Evolutionary conservation across 2,329 filamentous ascomycete species (phyloP).

Genomic region (Gliomastix tumulicola): DNA sequence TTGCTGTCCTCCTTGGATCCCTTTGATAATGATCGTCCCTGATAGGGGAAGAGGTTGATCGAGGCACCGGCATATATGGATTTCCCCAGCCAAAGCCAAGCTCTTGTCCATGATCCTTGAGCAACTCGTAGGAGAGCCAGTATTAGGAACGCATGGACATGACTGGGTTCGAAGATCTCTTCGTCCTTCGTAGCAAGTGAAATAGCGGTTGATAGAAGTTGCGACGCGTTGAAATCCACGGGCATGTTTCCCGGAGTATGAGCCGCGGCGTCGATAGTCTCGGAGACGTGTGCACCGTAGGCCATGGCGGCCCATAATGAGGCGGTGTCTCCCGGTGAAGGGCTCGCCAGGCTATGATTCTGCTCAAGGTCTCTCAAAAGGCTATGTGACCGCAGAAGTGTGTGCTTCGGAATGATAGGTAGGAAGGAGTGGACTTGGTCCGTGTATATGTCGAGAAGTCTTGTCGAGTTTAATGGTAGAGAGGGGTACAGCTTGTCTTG

Average conservation of each 20-base stretch:
- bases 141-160: constrained; percentile 3
- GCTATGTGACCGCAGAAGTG: constrained; percentile 3
- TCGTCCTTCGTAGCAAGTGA: no score
- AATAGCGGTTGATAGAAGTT: not conserved
- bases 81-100: constrained; percentile 5
- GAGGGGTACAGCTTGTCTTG: no score
- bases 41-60: no score
- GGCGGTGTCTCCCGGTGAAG: not conserved
- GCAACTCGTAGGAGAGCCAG: constrained; percentile 2
- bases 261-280: no score
- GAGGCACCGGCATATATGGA: no score
- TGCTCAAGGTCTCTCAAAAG: not conserved
- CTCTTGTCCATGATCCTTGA: not conserved
- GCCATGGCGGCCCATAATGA: constrained; percentile 5
- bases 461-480: not conserved
- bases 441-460: constrained; percentile 1
- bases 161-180: not conserved
- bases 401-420: constrained; percentile 5
- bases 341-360: not conserved
- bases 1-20: not conserved
- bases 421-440: not conserved
- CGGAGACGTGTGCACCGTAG: constrained; percentile 2
- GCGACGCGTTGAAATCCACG: no score
- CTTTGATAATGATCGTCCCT: constrained; percentile 1
- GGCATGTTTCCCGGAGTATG: no score